Evolutionary conservation across 352 stramenopile genomes (phyloP), one percentile per base, ranked within the genome.

Genomic region (Blastocystis sp.): DNA sequence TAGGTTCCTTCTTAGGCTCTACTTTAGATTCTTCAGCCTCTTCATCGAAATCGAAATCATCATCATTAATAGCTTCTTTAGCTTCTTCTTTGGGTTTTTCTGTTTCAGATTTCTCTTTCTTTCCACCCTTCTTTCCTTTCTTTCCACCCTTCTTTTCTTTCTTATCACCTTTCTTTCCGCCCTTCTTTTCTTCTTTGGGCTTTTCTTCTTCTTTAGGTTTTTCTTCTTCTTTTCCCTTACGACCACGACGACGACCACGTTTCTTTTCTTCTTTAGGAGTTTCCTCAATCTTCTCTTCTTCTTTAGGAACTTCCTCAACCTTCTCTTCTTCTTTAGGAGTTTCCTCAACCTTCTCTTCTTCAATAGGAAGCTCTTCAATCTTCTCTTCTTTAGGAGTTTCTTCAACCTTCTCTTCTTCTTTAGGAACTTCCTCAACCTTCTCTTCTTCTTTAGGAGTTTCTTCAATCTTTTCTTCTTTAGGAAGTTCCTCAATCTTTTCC

Each of bases 211-310:
- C 68, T 47, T 87, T 76, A 11, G n/a, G n/a, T 23, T 80, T 47
- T 79, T 64, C 59, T 87, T 79, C 41, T 59, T 88, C 26, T 54
- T 88, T 76, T 39, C 70, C 66, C 29, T 88, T 45, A 43, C 70
- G 73, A 20, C 15, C 41, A n/a, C 50, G 50, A 59, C 50, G 50
- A 59, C 50, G 50, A n/a, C 50, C 50, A n/a, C 50, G 50, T n/a
- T 59, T 59, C 50, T 59, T 59, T 76, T 47, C 63, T 54, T 87
- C 66, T 56, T 82, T 79, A 8, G 75, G 29, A 23, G 29, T 54
- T 26, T 77, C 59, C 43, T 54, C 23, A 61, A 63, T 11, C 29
- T 79, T 37, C 15, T 2, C 4, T 29, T 68, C 26, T 39, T 84
- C 41, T 34, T 1, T 34, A 34, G 29, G 29, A 20, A 76, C 0